A percentile compares a stretch with the other conserved stretches of the same genome.
phyloP scores from a whole-genome alignment of 1,284 basidiomycete genomes.

The Sphagnurus paluster region DNA sequence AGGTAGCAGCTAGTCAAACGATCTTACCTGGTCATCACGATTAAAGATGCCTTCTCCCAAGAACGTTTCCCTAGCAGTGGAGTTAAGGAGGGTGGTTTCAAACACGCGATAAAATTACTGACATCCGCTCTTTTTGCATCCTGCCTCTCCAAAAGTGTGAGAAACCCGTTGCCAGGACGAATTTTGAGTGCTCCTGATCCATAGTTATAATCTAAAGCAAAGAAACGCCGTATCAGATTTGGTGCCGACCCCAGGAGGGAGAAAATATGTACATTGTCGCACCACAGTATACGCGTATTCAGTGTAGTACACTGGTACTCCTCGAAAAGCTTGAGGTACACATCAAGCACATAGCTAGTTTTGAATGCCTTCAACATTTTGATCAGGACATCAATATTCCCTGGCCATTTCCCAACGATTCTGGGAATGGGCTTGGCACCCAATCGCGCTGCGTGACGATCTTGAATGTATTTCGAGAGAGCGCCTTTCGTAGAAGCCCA shows the following conservation, averaged over 20 bases:
- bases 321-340: conserved; percentile 63
- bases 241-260: neutral
- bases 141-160: conserved; percentile 63
- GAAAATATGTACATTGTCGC: conserved; percentile 52
- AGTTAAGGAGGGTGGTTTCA: conserved; percentile 3
- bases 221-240: conserved; percentile 5
- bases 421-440: conserved; percentile 53
- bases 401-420: conserved; percentile 70
- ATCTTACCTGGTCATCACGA: conserved; percentile 61
- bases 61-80: conserved; percentile 57
- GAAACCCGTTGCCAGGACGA: conserved; percentile 67
- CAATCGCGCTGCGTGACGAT: conserved; percentile 43
- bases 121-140: conserved; percentile 65
- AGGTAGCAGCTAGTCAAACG: conserved; percentile 11
- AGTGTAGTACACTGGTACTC: conserved; percentile 69
- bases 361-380: conserved; percentile 53
- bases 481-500: conserved; percentile 38
- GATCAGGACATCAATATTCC: conserved; percentile 68
- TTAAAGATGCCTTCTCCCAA: conserved; percentile 75
- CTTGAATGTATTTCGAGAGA: conserved; percentile 36
- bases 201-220: conserved; percentile 60
- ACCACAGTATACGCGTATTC: conserved; percentile 65
- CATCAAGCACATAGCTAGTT: conserved; percentile 59
- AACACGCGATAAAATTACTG: conserved; percentile 21
- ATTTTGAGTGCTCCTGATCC: conserved; percentile 70